Conservation (phyloP, 2,329 filamentous ascomycete genomes). For the Calonectria ilicicola region DNA sequence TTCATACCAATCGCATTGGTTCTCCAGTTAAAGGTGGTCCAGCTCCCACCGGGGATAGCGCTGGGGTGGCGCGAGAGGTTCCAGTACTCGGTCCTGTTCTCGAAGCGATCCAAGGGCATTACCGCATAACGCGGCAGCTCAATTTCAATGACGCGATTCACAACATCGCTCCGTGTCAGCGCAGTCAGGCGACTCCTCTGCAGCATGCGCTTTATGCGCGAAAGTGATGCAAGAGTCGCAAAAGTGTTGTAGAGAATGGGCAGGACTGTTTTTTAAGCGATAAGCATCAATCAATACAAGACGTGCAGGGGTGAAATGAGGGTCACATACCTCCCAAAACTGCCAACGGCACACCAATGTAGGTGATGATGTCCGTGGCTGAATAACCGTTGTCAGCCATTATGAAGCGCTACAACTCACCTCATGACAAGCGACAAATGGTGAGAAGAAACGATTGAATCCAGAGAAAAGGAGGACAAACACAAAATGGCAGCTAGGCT, state of each 20-base stretch:
- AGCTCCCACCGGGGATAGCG: slow-evolving; percentile 69
- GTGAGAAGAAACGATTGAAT: slow-evolving; percentile 12
- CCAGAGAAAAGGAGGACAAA: slow-evolving; percentile 18
- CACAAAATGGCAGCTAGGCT: slow-evolving; percentile 18
- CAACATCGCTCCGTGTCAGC: slow-evolving; percentile 71
- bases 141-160: slow-evolving; percentile 75
- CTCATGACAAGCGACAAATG: not conserved
- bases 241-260: slow-evolving; percentile 76
- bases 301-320: not conserved
- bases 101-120: slow-evolving; percentile 68
- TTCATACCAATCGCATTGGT: slow-evolving; percentile 71
- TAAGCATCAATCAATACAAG: not conserved
- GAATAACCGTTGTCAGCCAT: slow-evolving; percentile 49
- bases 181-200: slow-evolving; percentile 67
- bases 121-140: slow-evolving; percentile 75
- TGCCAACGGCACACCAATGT: slow-evolving; percentile 68
- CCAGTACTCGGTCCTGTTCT: slow-evolving; percentile 69
- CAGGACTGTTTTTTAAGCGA: slow-evolving; percentile 54
- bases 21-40: slow-evolving; percentile 76
- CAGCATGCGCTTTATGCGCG: slow-evolving; percentile 70
- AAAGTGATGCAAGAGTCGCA: slow-evolving; percentile 69
- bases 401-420: not conserved
- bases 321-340: slow-evolving; percentile 57
- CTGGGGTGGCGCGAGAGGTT: slow-evolving; percentile 62
- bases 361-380: slow-evolving; percentile 65